These are phyloP conservation scores for Oenanthe sinensis DNA, from an alignment of 129 eudicot species.

Conservation along the genomic window DNA sequence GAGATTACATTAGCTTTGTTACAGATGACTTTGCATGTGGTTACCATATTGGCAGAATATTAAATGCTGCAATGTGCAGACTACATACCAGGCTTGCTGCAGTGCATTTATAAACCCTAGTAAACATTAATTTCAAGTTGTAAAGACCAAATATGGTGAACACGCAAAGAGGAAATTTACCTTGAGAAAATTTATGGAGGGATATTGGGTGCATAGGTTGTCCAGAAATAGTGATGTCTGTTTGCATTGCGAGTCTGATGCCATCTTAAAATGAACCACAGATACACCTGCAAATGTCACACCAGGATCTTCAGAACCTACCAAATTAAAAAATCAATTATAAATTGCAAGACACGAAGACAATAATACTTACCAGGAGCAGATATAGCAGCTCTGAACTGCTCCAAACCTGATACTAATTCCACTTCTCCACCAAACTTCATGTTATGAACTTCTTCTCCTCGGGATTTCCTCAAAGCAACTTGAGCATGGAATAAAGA, in stretches of 20 bases:
- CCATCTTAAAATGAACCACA: constrained; percentile 56
- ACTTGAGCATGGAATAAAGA: constrained; percentile 86
- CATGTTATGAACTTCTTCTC: constrained; percentile 77
- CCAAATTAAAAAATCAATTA: constrained; percentile 4
- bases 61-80: constrained; percentile 4
- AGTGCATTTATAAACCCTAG: not conserved
- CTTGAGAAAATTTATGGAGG: constrained; percentile 75
- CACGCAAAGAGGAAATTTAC: constrained; percentile 19
- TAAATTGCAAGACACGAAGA: not conserved
- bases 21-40: no score
- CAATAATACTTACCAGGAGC: constrained; percentile 51
- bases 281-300: constrained; percentile 55
- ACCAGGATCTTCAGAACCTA: not conserved
- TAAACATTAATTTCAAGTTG: not conserved
- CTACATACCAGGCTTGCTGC: not conserved
- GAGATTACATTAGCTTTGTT: not conserved
- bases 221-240: constrained; percentile 62
- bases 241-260: constrained; percentile 50
- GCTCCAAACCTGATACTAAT: constrained; percentile 52
- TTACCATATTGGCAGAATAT: not conserved
- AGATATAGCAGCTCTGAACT: constrained; percentile 71
- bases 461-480: constrained; percentile 73
- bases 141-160: not conserved
- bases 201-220: constrained; percentile 60
- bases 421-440: constrained; percentile 95